Base-by-base conservation (phyloP, 2,329 filamentous ascomycete genomes). In the Hypomyces perniciosus region DNA sequence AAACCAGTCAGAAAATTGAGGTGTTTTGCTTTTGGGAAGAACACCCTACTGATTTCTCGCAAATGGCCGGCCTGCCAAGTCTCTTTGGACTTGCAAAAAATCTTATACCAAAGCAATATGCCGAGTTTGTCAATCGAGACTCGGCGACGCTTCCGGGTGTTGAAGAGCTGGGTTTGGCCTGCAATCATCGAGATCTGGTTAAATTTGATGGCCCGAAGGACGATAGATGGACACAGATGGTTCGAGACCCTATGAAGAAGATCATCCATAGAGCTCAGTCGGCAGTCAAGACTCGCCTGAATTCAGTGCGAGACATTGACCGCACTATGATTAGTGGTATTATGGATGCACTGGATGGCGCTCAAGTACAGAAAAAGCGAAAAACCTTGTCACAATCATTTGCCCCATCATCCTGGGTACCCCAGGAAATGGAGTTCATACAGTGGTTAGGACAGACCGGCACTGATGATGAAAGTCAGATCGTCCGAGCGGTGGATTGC, bases 131-230 rank as follows among this genome's bases (percentile, higher is more conserved):
- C 1, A 69, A 61, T 1, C 58, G 61, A 41, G 67, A 72, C n/a
- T 73, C 71, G 0, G 69, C 71, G 7, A 69, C 62, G 0, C 56
- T 73, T 5, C 64, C 62, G 0, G 69, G 69, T 5, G 41, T 56
- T 39, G 64, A 68, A 5, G 56, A 62, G 4, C 56, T 66, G 41
- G 71, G 68, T 0, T 50, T 73, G 6, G 68, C 66, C 1, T 60
- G 61, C 29, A 68, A 66, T 26, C 71, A 73, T 47, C 61, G 70
- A 28, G 65, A 71, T 44, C 60, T 73, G 4, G 69, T 73, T 54
- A 73, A 72, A 47, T 73, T 73, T 13, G 65, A 70, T 8, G 67
- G 68, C 35, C 64, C 65, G 8, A 73, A 71, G 43, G 70, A 73
- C 34, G 55, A 62, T 1, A 60, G 62, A 8, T 73, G 62, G 10